Base-by-base conservation (phyloP, 805 yeast species). In the Helenozyma baotianmanensis region DNA sequence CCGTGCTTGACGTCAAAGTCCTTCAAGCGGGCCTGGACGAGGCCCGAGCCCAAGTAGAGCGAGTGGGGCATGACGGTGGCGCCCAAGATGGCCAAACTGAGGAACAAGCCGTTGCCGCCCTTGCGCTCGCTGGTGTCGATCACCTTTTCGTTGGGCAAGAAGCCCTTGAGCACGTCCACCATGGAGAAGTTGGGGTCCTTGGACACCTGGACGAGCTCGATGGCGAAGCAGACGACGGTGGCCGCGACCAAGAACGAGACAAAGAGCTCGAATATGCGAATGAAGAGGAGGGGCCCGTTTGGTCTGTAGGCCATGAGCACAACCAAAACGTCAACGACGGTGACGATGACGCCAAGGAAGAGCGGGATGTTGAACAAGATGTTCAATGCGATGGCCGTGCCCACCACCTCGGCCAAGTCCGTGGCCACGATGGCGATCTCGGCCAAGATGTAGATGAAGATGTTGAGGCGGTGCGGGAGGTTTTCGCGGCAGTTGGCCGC, bases 31-130 rank as follows among this genome's bases (percentile, higher is more conserved):
- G 95, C 84, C 54, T 87, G 94, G 6, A 87, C 96, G 30, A 88
- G 64, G 5, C 92, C 90, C 0, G 92, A 82, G 1, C 96, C 96
- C 35, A 88, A 62, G 48, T 82, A 86, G 30, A 88, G 62, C 1
- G 89, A 80, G 52, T 88, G 96, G 2, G 96, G 96, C 96, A 88
- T 88, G 15, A 88, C 96, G 0, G 96, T 88, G 9, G 96, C 96
- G 15, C 96, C 96, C 33, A 87, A 66, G 30, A 88, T 84, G 16
- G 95, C 96, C 45, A 89, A 67, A 15, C 90, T 76, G 14, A 86
- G 62, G 50, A 80, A 87, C 18, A 84, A 59, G 0, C 95, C 92
- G 50, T 74, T 59, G 21, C 58, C 56, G 10, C 57, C 58, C 26
- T 48, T 32, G 23, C 46, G 39, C 21, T 43, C 47, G 15, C 37